Conservation (phyloP, 441 rosid genomes). For the Hura crepitans region DNA sequence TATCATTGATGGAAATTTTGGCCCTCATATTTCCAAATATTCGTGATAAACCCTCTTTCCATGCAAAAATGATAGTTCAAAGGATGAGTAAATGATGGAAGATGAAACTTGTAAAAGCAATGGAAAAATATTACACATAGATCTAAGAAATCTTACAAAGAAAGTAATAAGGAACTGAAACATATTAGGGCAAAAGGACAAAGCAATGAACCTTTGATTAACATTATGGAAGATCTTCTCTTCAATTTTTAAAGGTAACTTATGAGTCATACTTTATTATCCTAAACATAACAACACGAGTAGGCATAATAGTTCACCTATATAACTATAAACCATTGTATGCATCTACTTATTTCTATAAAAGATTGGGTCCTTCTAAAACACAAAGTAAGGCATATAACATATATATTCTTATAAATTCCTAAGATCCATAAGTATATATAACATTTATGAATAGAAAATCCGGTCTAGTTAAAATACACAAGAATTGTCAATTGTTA, state of each 20-base stretch:
- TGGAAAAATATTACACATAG: neutral
- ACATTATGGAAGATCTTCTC: slow-evolving; percentile 28
- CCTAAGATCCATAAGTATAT: no score
- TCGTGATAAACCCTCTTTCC: neutral
- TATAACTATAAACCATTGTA: neutral
- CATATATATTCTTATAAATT: neutral
- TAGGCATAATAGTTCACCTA: neutral
- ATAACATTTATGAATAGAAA: neutral
- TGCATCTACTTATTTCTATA: neutral
- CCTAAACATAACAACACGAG: slow-evolving; percentile 41
- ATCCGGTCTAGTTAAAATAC: neutral
- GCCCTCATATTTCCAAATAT: neutral
- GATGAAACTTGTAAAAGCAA: neutral
- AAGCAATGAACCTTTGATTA: slow-evolving; percentile 38
- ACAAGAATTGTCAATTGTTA: neutral
- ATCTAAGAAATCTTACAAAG: neutral
- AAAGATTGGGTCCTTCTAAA: neutral
- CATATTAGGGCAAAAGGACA: neutral
- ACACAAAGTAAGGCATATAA: neutral
- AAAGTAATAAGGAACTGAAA: neutral
- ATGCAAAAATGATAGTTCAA: neutral
- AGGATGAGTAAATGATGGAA: neutral
- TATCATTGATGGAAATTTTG: neutral
- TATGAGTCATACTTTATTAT: slow-evolving; percentile 42
- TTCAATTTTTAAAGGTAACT: slow-evolving; percentile 36